Base-by-base conservation (phyloP, 2,329 filamentous ascomycete species). In the Chaetomium strumarium region DNA sequence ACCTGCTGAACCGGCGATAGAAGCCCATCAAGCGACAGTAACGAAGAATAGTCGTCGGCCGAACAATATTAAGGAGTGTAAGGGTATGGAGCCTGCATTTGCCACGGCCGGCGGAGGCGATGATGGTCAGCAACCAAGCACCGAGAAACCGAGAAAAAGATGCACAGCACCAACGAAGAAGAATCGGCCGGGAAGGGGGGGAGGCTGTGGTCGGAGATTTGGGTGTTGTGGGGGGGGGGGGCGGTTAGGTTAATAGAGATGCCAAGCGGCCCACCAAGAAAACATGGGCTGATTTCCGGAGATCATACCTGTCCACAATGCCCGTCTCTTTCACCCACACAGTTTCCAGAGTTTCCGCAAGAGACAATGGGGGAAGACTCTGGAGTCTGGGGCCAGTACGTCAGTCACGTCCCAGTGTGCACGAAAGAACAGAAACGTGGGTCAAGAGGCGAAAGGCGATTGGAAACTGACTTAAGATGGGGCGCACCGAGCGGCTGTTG, bases 1-100 rank as follows among this genome's bases (percentile, higher is more conserved):
- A 69, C 75, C 75, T 73, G 76, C 76, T 79, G 76, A 78, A 78
- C 61, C 63, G 62, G 62, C 63, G 49, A 56, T 51, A 33, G 61
- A 63, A 55, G 62, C 62, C 62, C 65, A 67, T 69, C 54, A 66
- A 64, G 59, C 50, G 60, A 65, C 29, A 51, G 56, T 58, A 46
- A 55, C 60, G 46, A 59, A 60, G 56, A 40, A 57, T 44, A 57
- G 51, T 40, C 46, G 53, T 55, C 36, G 51, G 52, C 31, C 41
- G 14, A 51, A 45, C 40, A 53, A 57, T 20, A 51, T 50, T 59
- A 66, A 65, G 59, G 62, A 67, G 62, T 58, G 66, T 66, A 62
- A 58, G 66, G 52, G 64, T 57, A 63, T 62, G 58, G 62, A 67
- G 67, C 63, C 68, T 70, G 65, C 62, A 66, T 57, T 58, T 61